These are phyloP conservation scores for Pistacia integerrima DNA, from an alignment of 345 rosid genomes.

Conservation along the genomic window DNA sequence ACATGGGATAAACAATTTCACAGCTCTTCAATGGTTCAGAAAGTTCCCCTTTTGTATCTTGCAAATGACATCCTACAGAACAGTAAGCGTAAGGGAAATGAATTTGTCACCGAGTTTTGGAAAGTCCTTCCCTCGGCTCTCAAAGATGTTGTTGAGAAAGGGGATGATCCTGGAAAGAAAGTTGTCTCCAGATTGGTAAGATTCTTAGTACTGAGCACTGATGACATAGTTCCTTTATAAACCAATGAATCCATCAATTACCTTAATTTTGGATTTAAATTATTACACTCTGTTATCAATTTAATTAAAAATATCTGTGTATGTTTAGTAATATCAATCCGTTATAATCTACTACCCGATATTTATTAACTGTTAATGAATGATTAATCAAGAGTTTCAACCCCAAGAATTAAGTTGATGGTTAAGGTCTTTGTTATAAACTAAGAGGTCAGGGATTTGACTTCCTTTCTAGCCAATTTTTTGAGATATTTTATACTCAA, in stretches of 20 bases:
- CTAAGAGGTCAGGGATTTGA: neutral
- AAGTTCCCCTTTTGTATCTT: slow-evolving; percentile 88
- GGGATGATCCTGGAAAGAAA: slow-evolving; percentile 79
- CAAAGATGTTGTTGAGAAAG: slow-evolving; percentile 65
- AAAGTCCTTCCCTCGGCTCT: slow-evolving; percentile 90
- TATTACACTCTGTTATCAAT: neutral
- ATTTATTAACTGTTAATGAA: neutral
- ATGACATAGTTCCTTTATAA: neutral
- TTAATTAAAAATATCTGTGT: neutral
- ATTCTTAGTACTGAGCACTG: neutral
- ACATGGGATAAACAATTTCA: slow-evolving; percentile 98
- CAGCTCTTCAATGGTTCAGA: slow-evolving; percentile 66
- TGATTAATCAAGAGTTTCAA: neutral
- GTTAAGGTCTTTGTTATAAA: too few species aligned
- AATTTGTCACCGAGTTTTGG: slow-evolving; percentile 91
- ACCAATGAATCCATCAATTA: neutral
- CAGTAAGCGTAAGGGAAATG: slow-evolving; percentile 92
- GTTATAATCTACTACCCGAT: neutral
- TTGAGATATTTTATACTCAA: too few species aligned
- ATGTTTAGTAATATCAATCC: neutral
- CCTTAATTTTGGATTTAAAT: neutral
- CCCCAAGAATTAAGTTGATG: neutral
- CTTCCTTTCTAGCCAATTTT: neutral
- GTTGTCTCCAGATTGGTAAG: slow-evolving; percentile 78
- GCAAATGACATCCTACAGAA: slow-evolving; percentile 96